A percentile compares a stretch with the other conserved stretches of the same genome.
Conservation (phyloP, 2,329 filamentous ascomycete species). For the Fusarium sp. region DNA sequence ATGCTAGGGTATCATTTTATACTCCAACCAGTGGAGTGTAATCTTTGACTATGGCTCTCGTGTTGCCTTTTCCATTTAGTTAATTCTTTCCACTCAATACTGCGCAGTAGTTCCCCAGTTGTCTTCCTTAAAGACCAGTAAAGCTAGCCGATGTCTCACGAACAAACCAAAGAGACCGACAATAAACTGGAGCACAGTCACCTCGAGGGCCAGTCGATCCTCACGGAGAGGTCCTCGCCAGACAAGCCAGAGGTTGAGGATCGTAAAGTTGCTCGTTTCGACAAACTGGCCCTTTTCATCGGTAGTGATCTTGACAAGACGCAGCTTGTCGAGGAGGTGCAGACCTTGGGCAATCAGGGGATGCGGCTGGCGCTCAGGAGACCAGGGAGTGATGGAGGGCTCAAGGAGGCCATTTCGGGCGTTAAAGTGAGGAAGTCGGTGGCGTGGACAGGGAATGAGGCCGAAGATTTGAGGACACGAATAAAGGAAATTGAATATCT, state of each 20-base stretch:
- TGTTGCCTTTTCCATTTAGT: background rate
- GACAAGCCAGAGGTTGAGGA: constrained; percentile 96
- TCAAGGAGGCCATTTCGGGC: constrained; percentile 87
- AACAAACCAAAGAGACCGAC: constrained; percentile 88
- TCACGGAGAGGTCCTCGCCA: constrained; percentile 94
- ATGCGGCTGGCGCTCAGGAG: constrained; percentile 75
- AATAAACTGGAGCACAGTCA: constrained; percentile 82
- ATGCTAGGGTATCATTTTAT: constrained; percentile 32
- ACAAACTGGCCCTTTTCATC: constrained; percentile 79
- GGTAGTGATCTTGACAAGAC: constrained; percentile 76
- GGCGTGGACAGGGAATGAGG: constrained; percentile 90
- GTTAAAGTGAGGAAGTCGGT: constrained; percentile 92
- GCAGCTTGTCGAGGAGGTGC: constrained; percentile 77
- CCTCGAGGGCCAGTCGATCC: constrained; percentile 83
- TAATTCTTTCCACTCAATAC: constrained; percentile 28
- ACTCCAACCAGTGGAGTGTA: constrained; percentile 11
- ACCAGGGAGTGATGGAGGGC: constrained; percentile 85
- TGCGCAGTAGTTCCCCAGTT: constrained; percentile 71
- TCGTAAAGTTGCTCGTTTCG: constrained; percentile 90
- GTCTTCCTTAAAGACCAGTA: constrained; percentile 91
- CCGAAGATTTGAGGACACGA: constrained; percentile 93
- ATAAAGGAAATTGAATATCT: constrained; percentile 97
- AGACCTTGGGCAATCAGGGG: constrained; percentile 74
- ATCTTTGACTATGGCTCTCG: background rate
- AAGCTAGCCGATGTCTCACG: constrained; percentile 85